phyloP scores from a whole-genome alignment of 192 early-diverging fungal genomes.

The Umbelopsis isabellina region DNA sequence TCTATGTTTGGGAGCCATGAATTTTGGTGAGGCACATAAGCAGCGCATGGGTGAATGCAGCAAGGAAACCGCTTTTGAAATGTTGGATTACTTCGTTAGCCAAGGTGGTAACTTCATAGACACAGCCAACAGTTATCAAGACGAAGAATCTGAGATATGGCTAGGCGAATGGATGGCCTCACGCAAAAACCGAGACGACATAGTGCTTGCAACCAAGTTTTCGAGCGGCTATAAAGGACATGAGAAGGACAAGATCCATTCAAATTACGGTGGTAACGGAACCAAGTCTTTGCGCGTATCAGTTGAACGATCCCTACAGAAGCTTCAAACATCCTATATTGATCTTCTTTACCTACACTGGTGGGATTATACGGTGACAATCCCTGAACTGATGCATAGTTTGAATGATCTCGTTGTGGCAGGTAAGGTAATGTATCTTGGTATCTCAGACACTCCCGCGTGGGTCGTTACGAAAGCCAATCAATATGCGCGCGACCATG shows the following conservation, averaged over 20 bases:
- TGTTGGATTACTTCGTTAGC: conserved; percentile 53
- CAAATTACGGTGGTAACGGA: conserved; percentile 40
- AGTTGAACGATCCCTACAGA: conserved; percentile 56
- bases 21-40: conserved; percentile 12
- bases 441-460: conserved; percentile 41
- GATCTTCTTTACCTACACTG: conserved; percentile 53
- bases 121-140: conserved; percentile 59
- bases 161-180: conserved; percentile 56
- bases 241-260: conserved; percentile 21
- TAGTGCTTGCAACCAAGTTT: conserved; percentile 65
- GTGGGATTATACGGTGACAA: conserved; percentile 51
- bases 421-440: conserved; percentile 66
- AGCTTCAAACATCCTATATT: conserved; percentile 49
- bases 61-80: conserved; percentile 43
- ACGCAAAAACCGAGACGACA: conserved; percentile 48
- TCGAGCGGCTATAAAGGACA: conserved; percentile 26
- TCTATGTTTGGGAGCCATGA: conserved; percentile 41
- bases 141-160: conserved; percentile 58
- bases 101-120: conserved; percentile 55
- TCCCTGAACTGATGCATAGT: conserved; percentile 63
- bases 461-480: conserved; percentile 54
- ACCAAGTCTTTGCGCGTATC: conserved; percentile 50
- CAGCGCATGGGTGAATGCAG: conserved; percentile 33
- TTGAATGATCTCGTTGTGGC: conserved; percentile 60
- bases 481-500: conserved; percentile 12